Conservation (phyloP, 257 asterid genomes). For the Osmanthus fragrans region DNA sequence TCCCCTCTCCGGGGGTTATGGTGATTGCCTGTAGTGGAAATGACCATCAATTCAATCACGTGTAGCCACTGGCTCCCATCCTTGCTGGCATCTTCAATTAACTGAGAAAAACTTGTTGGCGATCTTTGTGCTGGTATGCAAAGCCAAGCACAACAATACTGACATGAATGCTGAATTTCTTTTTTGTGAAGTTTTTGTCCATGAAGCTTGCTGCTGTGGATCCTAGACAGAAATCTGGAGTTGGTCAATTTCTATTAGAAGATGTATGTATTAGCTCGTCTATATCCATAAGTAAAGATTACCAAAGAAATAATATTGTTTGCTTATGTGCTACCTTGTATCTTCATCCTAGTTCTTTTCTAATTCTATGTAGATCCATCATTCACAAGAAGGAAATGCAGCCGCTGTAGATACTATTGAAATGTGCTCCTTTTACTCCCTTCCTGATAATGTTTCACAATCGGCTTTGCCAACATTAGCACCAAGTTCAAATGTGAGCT, state of each 20-base stretch:
- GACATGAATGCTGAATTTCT: constrained; percentile 5
- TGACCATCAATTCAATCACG: not conserved
- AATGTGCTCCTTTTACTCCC: not conserved
- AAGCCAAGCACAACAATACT: not conserved
- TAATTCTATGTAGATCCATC: constrained; percentile 36
- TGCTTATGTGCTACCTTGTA: not conserved
- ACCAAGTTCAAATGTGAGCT: not conserved
- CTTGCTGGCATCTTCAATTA: not conserved
- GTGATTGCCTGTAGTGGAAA: not conserved
- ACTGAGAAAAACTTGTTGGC: not conserved
- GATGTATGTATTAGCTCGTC: constrained; percentile 32
- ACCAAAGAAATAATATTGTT: not conserved
- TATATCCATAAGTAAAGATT: not conserved
- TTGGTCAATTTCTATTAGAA: constrained; percentile 40
- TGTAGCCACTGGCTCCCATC: not conserved
- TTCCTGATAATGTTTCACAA: not conserved
- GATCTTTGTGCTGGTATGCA: not conserved
- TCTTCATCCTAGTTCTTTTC: constrained; percentile 1
- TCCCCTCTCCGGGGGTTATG: not conserved
- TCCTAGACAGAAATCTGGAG: constrained; percentile 36
- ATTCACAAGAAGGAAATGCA: constrained; percentile 39
- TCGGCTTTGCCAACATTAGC: not conserved
- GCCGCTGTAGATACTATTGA: constrained; percentile 24
- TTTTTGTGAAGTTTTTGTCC: constrained; percentile 49
- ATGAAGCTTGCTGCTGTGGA: constrained; percentile 59